A percentile compares a stretch with the other conserved stretches of the same genome.
Conservation (phyloP, 257 asterid species). For the Solanum lycopersicoides region DNA sequence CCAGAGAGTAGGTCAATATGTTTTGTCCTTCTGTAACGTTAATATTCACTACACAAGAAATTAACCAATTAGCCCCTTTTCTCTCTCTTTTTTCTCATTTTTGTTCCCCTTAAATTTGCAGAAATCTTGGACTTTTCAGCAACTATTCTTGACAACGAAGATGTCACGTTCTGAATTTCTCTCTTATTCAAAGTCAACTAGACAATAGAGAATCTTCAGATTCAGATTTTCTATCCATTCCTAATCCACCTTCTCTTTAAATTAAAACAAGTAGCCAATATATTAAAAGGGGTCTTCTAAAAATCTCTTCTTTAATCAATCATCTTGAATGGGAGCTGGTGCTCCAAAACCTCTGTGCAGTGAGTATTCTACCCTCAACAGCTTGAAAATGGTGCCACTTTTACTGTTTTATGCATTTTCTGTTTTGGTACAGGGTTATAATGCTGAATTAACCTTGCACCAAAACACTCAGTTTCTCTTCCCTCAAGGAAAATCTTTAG, state of each 20-base stretch:
- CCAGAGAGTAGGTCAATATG: not conserved
- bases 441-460: not conserved
- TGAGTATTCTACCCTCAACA: not conserved
- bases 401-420: not conserved
- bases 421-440: not conserved
- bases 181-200: not conserved
- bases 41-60: not conserved
- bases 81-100: not conserved
- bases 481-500: slow-evolving; percentile 54
- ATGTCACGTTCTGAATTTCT: not conserved
- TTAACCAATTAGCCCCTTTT: not conserved
- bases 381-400: not conserved
- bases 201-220: not conserved
- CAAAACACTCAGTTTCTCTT: slow-evolving; percentile 40
- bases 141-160: not conserved
- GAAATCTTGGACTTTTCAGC: not conserved
- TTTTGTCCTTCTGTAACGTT: not conserved
- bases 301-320: too few species aligned
- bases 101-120: not conserved
- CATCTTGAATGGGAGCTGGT: not conserved
- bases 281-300: not conserved
- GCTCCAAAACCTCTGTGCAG: not conserved
- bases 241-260: not conserved
- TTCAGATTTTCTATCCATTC: not conserved
- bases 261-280: not conserved